These are phyloP conservation scores for Exutisphaerella laricina DNA, from an alignment of 2,329 filamentous ascomycete genomes.

Conservation along the genomic window DNA sequence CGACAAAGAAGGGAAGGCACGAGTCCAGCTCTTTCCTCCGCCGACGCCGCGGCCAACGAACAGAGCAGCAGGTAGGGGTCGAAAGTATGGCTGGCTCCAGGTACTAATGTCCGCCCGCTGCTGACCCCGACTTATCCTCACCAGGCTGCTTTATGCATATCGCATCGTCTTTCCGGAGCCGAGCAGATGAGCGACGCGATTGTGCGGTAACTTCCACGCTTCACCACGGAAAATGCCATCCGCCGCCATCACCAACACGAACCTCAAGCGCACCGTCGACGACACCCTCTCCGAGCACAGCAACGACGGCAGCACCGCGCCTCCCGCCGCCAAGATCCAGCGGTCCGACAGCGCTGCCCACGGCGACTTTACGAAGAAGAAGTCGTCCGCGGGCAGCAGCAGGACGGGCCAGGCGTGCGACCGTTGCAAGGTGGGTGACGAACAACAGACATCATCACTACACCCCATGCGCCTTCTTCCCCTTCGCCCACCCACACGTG, in stretches of 20 bases:
- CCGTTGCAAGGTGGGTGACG: slow-evolving; percentile 71
- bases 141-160: slow-evolving; percentile 1
- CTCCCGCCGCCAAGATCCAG: slow-evolving; percentile 4
- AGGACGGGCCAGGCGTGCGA: slow-evolving; percentile 82
- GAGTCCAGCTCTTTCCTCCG: too few relatives aligned
- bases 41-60: too few relatives aligned
- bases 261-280: slow-evolving; percentile 25
- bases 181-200: slow-evolving; percentile 5
- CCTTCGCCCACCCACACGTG: too few relatives aligned
- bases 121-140: not conserved
- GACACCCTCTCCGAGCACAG: slow-evolving; percentile 14
- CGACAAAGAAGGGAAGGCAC: too few relatives aligned
- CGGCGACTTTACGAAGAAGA: slow-evolving; percentile 14
- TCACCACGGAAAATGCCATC: slow-evolving; percentile 13
- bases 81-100: too few relatives aligned
- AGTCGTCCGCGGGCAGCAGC: slow-evolving; percentile 50
- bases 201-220: slow-evolving; percentile 19
- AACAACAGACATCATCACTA: too few relatives aligned
- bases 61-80: too few relatives aligned
- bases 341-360: slow-evolving; percentile 1
- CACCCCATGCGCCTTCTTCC: not conserved
- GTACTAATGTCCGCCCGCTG: too few relatives aligned
- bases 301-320: slow-evolving; percentile 5
- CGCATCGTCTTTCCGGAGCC: slow-evolving; percentile 1
- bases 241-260: slow-evolving; percentile 5